These are phyloP conservation scores for Suillus bovinus DNA, from an alignment of 768 basidiomycete genomes.

Conservation along the genomic window DNA sequence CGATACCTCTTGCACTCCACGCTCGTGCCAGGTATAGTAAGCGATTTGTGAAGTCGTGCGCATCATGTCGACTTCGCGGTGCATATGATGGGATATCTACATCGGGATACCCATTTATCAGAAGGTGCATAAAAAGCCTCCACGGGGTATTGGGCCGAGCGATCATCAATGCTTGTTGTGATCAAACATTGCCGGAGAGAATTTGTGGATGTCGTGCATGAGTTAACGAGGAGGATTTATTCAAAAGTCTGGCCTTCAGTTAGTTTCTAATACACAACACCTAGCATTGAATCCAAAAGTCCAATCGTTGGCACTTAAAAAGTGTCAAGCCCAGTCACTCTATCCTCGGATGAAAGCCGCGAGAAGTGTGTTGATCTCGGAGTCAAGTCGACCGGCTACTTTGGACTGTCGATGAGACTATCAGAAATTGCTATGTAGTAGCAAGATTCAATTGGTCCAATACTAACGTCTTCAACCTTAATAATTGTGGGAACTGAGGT, in stretches of 20 bases:
- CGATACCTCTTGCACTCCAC: neutral
- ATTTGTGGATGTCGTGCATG: neutral
- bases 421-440: neutral
- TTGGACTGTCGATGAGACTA: neutral
- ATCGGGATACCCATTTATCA: neutral
- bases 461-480: constrained; percentile 54
- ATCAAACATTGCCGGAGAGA: neutral
- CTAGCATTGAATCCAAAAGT: neutral
- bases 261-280: neutral
- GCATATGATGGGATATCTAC: neutral
- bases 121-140: neutral
- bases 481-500: constrained; percentile 66
- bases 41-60: neutral
- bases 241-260: neutral
- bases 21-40: neutral
- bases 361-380: neutral
- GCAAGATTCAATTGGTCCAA: neutral
- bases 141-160: neutral
- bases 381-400: constrained; percentile 1
- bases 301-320: neutral
- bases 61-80: neutral
- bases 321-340: neutral
- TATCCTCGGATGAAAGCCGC: constrained; percentile 2
- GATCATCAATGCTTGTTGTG: neutral
- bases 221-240: neutral